phyloP scores from a whole-genome alignment of 148 eudicot species.

The Diospyros lotus region DNA sequence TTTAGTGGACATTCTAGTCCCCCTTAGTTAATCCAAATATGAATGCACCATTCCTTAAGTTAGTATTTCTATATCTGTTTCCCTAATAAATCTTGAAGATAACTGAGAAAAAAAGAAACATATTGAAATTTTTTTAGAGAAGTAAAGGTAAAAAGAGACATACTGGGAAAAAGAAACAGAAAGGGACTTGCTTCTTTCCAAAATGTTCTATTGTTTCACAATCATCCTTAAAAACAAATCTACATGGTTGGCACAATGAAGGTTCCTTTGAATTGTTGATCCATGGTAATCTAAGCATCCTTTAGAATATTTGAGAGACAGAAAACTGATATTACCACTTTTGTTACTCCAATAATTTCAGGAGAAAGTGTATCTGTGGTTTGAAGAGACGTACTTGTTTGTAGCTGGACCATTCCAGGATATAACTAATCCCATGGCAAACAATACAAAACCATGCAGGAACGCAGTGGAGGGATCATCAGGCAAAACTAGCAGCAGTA shows the following conservation, averaged over 20 bases:
- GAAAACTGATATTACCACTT: background rate
- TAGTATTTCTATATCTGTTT: background rate
- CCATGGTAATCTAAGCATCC: background rate
- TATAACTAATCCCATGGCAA: slow-evolving; percentile 62
- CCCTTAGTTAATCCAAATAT: no score
- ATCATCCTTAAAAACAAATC: background rate
- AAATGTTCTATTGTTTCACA: background rate
- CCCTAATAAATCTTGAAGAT: background rate
- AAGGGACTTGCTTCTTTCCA: background rate
- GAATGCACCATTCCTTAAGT: no score
- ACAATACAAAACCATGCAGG: slow-evolving; percentile 54
- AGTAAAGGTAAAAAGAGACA: no score
- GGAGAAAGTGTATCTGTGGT: background rate
- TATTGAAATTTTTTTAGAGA: no score
- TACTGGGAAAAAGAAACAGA: no score
- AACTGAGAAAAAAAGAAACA: background rate
- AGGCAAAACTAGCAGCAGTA: slow-evolving; percentile 59
- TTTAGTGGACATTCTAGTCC: no score
- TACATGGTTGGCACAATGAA: no score
- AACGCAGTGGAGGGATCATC: slow-evolving; percentile 55
- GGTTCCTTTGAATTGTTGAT: background rate
- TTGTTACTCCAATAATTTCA: background rate
- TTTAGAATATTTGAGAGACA: background rate
- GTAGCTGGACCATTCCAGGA: slow-evolving; percentile 85
- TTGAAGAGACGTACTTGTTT: slow-evolving; percentile 55